A percentile compares a stretch with the other conserved stretches of the same genome.
Conservation (phyloP, 2,329 filamentous ascomycete genomes). For the Plenodomus tracheiphilus region DNA sequence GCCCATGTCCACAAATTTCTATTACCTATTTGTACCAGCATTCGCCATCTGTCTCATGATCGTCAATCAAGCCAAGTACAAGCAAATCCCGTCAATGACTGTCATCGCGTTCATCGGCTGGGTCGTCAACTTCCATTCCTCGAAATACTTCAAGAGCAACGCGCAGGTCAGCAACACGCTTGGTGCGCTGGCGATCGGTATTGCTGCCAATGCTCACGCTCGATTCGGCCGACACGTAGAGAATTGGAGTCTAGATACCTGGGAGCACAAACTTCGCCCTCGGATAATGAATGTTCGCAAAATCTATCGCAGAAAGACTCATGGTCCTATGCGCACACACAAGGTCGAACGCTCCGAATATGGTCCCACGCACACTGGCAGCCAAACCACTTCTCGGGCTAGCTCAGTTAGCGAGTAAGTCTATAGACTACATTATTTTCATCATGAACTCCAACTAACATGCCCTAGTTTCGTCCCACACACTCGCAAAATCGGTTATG, state of each 20-base stretch:
- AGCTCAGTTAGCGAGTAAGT: slow-evolving; percentile 24
- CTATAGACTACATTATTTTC: not conserved
- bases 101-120: slow-evolving; percentile 74
- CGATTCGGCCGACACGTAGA: slow-evolving; percentile 64
- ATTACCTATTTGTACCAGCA: slow-evolving; percentile 72
- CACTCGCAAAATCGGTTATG: slow-evolving; percentile 61
- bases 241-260: slow-evolving; percentile 59
- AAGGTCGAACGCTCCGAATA: slow-evolving; percentile 27
- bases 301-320: slow-evolving; percentile 22
- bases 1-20: slow-evolving; percentile 56
- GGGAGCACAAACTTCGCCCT: slow-evolving; percentile 55
- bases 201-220: slow-evolving; percentile 78
- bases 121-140: slow-evolving; percentile 73
- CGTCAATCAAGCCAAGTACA: slow-evolving; percentile 81
- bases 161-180: slow-evolving; percentile 77
- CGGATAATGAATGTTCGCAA: slow-evolving; percentile 35
- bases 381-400: slow-evolving; percentile 21
- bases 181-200: slow-evolving; percentile 74
- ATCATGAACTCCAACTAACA: not conserved
- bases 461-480: slow-evolving; percentile 26
- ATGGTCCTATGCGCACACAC: slow-evolving; percentile 15
- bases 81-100: slow-evolving; percentile 76
- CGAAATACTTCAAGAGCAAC: slow-evolving; percentile 67
- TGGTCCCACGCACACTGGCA: slow-evolving; percentile 19
- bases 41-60: slow-evolving; percentile 75